These are phyloP conservation scores for Pseudofabraea citricarpa DNA, from an alignment of 2,329 filamentous ascomycete species.

Conservation along the genomic window DNA sequence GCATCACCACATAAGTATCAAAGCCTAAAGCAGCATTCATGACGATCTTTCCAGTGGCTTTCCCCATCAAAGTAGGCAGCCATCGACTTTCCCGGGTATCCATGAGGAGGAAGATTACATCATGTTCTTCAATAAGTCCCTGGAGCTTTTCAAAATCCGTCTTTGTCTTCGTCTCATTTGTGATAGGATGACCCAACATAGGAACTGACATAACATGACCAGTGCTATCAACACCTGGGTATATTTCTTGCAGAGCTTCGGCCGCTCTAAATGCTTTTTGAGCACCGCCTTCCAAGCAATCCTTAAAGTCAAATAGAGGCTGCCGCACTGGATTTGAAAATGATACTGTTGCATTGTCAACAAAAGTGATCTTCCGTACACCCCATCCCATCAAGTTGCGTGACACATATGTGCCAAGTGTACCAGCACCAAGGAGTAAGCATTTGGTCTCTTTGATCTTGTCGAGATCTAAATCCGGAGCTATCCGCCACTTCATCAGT, in stretches of 20 bases:
- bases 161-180: slow-evolving; percentile 63
- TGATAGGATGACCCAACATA: slow-evolving; percentile 90
- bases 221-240: slow-evolving; percentile 78
- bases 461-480: slow-evolving; percentile 81
- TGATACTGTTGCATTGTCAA: slow-evolving; percentile 89
- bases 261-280: slow-evolving; percentile 80
- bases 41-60: slow-evolving; percentile 87
- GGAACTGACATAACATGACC: slow-evolving; percentile 84
- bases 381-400: slow-evolving; percentile 94
- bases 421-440: slow-evolving; percentile 85
- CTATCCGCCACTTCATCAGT: slow-evolving; percentile 97
- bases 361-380: slow-evolving; percentile 88
- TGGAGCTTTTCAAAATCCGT: slow-evolving; percentile 72
- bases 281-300: slow-evolving; percentile 80
- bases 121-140: slow-evolving; percentile 74
- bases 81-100: slow-evolving; percentile 91
- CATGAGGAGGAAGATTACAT: slow-evolving; percentile 95
- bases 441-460: slow-evolving; percentile 87
- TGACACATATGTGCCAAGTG: slow-evolving; percentile 89
- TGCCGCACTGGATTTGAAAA: slow-evolving; percentile 97
- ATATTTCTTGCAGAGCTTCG: slow-evolving; percentile 76
- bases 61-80: slow-evolving; percentile 95
- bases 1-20: slow-evolving; percentile 95
- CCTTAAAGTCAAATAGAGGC: slow-evolving; percentile 83
- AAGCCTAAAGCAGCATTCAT: slow-evolving; percentile 96